A percentile compares a stretch with the other conserved stretches of the same genome.
phyloP scores from a whole-genome alignment of 495 filamentous ascomycete genomes.

The Haplographium delicatum region DNA sequence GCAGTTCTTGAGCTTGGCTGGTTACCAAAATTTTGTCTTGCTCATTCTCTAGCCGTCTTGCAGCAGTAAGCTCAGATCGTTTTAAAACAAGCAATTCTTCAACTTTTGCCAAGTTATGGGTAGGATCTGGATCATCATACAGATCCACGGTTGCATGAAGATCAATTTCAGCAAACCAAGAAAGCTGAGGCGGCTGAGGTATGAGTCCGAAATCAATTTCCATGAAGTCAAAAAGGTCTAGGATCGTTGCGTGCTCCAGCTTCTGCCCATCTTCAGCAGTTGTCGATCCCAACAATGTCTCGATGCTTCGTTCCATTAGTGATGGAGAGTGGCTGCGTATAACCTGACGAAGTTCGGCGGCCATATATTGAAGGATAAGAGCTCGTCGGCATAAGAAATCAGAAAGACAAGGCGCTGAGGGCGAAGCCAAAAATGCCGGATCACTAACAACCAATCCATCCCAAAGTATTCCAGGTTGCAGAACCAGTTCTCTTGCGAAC shows the following conservation, averaged over 20 bases:
- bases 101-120: slow-evolving; percentile 56
- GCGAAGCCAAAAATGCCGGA: slow-evolving; percentile 21
- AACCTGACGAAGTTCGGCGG: slow-evolving; percentile 76
- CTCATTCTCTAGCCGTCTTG: slow-evolving; percentile 44
- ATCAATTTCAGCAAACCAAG: slow-evolving; percentile 55
- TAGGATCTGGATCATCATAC: slow-evolving; percentile 40
- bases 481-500: slow-evolving; percentile 57
- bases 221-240: slow-evolving; percentile 91
- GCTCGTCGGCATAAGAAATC: slow-evolving; percentile 72
- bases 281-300: slow-evolving; percentile 72
- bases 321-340: slow-evolving; percentile 64
- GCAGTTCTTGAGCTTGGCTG: slow-evolving; percentile 49
- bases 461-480: slow-evolving; percentile 63
- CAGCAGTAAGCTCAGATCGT: slow-evolving; percentile 47
- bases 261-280: slow-evolving; percentile 54
- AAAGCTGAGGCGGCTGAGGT: slow-evolving; percentile 39
- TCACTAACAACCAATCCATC: slow-evolving; percentile 50
- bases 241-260: slow-evolving; percentile 64
- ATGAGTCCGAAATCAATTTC: slow-evolving; percentile 57
- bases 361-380: slow-evolving; percentile 73
- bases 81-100: slow-evolving; percentile 58
- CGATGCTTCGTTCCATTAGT: slow-evolving; percentile 69
- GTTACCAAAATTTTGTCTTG: slow-evolving; percentile 52
- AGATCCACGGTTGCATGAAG: slow-evolving; percentile 52
- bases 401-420: slow-evolving; percentile 15